These are phyloP conservation scores for Penicillium fuscoglaucum DNA, from an alignment of 2,329 filamentous ascomycete species.

Conservation along the genomic window DNA sequence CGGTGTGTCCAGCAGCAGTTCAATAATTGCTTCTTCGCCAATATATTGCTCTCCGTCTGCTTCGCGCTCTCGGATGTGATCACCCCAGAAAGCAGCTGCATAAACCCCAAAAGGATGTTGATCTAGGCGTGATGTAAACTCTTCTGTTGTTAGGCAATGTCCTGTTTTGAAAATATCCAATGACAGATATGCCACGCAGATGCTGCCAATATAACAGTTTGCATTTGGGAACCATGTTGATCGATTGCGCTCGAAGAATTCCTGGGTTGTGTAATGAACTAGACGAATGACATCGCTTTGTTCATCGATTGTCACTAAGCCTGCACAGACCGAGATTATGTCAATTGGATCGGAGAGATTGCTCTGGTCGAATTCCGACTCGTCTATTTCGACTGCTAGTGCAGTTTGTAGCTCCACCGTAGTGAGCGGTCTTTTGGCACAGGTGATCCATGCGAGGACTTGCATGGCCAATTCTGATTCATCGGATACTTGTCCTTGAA, in stretches of 20 bases:
- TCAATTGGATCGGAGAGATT: not conserved
- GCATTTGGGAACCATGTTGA: not conserved
- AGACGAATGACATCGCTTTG: not conserved
- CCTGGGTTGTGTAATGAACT: constrained; percentile 1
- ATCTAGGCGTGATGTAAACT: not conserved
- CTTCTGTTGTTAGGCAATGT: not conserved
- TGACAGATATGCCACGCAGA: not conserved
- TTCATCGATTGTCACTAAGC: not conserved
- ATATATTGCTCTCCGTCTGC: not conserved
- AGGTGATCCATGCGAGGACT: not conserved
- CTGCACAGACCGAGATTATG: not conserved
- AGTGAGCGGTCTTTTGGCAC: not conserved
- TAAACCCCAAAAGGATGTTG: not conserved
- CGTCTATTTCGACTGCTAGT: not conserved
- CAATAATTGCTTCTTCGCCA: not conserved
- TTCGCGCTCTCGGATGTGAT: not conserved
- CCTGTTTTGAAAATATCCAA: not conserved
- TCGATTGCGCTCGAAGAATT: not conserved
- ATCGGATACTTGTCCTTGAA: not conserved
- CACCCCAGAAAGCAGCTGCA: not conserved
- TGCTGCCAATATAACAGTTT: not conserved
- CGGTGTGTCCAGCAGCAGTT: not conserved
- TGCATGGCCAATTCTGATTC: not conserved
- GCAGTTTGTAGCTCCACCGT: not conserved
- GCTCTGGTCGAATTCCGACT: not conserved